Evolutionary conservation across 2,329 filamentous ascomycete genomes (phyloP).

Genomic region (Bipolaris oryzae): DNA sequence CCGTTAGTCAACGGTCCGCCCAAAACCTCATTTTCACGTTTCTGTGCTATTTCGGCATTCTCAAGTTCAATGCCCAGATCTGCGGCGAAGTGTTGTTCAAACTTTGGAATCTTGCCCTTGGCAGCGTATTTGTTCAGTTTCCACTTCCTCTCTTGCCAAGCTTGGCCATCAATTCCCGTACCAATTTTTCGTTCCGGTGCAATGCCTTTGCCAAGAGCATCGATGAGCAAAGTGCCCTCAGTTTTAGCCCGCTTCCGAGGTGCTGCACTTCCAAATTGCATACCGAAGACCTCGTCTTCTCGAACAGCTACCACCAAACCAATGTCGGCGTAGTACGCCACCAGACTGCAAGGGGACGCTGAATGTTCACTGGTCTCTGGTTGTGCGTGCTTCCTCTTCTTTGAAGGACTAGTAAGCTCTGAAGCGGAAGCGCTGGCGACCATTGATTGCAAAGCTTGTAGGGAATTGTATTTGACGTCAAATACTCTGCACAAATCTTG

Average conservation of each 20-base stretch:
- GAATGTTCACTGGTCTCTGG: conserved; percentile 55
- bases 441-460: conserved; percentile 52
- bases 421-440: conserved; percentile 16
- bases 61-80: conserved; percentile 47
- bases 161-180: conserved; percentile 21
- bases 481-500: conserved; percentile 60
- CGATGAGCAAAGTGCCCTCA: conserved; percentile 66
- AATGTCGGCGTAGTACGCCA: conserved; percentile 66
- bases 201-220: conserved; percentile 73
- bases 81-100: conserved; percentile 50
- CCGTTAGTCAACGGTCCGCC: conserved; percentile 32
- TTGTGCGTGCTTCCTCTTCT: conserved; percentile 44
- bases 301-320: conserved; percentile 69
- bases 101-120: conserved; percentile 47
- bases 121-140: conserved; percentile 47
- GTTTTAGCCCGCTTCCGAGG: conserved; percentile 47
- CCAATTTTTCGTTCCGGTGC: conserved; percentile 8
- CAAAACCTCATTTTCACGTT: conserved; percentile 27
- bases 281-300: conserved; percentile 68
- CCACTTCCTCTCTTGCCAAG: conserved; percentile 37
- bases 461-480: conserved; percentile 69
- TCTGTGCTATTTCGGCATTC: conserved; percentile 20
- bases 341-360: conserved; percentile 30
- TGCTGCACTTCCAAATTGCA: conserved; percentile 58
- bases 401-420: conserved; percentile 41